Conservation (phyloP, 768 basidiomycete genomes). For the Lentinula lateritia region DNA sequence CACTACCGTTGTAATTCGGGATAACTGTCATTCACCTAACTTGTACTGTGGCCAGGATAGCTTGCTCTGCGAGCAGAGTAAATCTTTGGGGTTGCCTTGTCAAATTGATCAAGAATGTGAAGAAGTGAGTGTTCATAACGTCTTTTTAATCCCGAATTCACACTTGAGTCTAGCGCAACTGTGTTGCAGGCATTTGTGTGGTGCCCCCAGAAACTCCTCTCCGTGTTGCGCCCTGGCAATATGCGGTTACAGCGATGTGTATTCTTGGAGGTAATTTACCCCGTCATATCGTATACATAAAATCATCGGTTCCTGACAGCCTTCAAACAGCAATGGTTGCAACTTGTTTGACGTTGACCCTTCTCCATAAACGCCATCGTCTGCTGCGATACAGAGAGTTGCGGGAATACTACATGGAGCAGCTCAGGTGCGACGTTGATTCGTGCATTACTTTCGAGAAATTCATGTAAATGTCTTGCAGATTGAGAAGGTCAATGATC, state of each 20-base stretch:
- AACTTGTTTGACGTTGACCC: slow-evolving; percentile 29
- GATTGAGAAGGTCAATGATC: slow-evolving; percentile 6
- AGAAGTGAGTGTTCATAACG: slow-evolving; percentile 23
- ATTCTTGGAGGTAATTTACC: slow-evolving; percentile 31
- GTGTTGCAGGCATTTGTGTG: slow-evolving; percentile 21
- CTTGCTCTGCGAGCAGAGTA: slow-evolving; percentile 39
- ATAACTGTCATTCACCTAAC: slow-evolving; percentile 50
- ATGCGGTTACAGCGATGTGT: slow-evolving; percentile 28
- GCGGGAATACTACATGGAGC: slow-evolving; percentile 45
- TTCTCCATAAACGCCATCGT: slow-evolving; percentile 37
- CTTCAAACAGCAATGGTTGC: slow-evolving; percentile 28
- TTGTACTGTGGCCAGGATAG: slow-evolving; percentile 48
- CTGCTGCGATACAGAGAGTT: slow-evolving; percentile 32
- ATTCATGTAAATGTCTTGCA: neutral
- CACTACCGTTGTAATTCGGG: slow-evolving; percentile 46
- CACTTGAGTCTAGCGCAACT: slow-evolving; percentile 20
- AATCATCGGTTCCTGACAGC: neutral
- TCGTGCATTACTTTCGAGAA: neutral
- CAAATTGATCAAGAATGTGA: slow-evolving; percentile 49
- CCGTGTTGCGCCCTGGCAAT: slow-evolving; percentile 39
- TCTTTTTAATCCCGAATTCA: neutral
- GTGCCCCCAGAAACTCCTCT: slow-evolving; percentile 32
- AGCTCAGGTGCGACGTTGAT: slow-evolving; percentile 26
- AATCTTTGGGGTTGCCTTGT: slow-evolving; percentile 37
- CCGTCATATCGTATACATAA: neutral